Evolutionary conservation across 2,329 filamentous ascomycete species (phyloP).

Genomic region (Thelonectria blattea): DNA sequence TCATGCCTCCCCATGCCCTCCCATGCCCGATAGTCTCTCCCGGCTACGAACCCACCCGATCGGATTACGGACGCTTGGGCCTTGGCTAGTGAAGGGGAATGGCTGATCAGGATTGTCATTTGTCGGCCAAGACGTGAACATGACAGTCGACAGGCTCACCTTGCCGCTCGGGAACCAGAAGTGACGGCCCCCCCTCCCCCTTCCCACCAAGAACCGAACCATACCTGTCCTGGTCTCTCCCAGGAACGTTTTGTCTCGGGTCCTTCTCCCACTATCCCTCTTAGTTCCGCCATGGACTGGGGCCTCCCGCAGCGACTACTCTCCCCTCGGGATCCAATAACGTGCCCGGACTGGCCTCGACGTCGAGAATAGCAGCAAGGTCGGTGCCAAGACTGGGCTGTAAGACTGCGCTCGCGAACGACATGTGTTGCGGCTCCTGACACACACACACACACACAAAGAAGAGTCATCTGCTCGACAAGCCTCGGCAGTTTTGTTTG

Average conservation of each 20-base stretch:
- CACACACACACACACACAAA: background rate
- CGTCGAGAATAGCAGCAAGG: constrained; percentile 23
- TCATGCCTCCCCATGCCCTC: background rate
- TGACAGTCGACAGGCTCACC: too few relatives aligned
- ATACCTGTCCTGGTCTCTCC: constrained; percentile 14
- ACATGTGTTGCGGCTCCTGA: background rate
- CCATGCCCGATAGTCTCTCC: background rate
- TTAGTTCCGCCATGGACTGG: background rate
- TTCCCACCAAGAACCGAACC: too few relatives aligned
- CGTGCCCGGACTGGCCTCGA: background rate
- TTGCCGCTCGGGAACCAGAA: constrained; percentile 19
- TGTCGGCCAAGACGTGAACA: too few relatives aligned
- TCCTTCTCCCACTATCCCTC: background rate
- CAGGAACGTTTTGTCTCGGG: constrained; percentile 18
- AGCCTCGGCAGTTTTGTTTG: constrained; percentile 6
- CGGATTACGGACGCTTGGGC: constrained; percentile 6
- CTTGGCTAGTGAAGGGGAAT: background rate
- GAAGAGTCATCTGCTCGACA: constrained; percentile 3
- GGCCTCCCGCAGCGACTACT: constrained; percentile 4
- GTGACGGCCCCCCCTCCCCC: constrained; percentile 8
- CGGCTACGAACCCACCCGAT: constrained; percentile 13
- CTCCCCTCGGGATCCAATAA: constrained; percentile 18
- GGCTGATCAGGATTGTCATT: too few relatives aligned
- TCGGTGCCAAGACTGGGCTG: background rate
- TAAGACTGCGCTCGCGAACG: constrained; percentile 9